A percentile compares a stretch with the other conserved stretches of the same genome.
Evolutionary conservation across 1,284 basidiomycete species (phyloP).

Genomic region (Inonotus hispidus): DNA sequence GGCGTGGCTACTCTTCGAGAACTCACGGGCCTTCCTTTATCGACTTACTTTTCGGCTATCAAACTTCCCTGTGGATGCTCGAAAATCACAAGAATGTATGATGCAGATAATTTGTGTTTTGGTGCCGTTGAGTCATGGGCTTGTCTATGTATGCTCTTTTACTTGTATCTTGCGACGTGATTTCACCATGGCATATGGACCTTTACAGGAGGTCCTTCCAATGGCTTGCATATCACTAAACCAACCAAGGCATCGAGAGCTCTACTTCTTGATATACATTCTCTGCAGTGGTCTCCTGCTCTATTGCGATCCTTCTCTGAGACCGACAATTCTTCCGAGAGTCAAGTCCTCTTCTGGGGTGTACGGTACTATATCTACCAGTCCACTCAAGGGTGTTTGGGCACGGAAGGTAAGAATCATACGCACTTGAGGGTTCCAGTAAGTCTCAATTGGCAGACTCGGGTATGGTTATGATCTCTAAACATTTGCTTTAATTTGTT

Average conservation of each 20-base stretch:
- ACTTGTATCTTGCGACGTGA: conserved; percentile 12
- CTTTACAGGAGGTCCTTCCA: conserved; percentile 68
- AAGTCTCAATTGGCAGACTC: conserved; percentile 28
- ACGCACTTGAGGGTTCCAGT: conserved; percentile 94
- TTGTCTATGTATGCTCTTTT: conserved; percentile 68
- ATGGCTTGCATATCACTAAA: conserved; percentile 85
- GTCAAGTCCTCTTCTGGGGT: conserved; percentile 91
- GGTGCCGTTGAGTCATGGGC: conserved; percentile 97
- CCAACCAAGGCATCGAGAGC: conserved; percentile 98
- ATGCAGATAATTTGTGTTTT: conserved; percentile 78
- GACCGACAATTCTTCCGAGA: conserved; percentile 74
- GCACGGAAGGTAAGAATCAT: conserved; percentile 71
- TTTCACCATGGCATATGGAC: conserved; percentile 45
- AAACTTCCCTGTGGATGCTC: conserved; percentile 97
- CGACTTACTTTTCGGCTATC: conserved; percentile 95
- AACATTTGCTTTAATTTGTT: no score
- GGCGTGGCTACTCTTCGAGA: conserved; percentile 62
- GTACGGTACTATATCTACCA: conserved; percentile 73
- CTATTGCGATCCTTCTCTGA: conserved; percentile 89
- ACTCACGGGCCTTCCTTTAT: conserved; percentile 86
- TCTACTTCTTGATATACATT: conserved; percentile 82
- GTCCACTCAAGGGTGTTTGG: conserved; percentile 75
- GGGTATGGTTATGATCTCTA: no score
- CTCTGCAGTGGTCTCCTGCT: conserved; percentile 78
- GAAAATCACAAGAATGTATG: conserved; percentile 86